Percentiles rank a stretch among this genome's conserved stretches.
These are phyloP conservation scores for Picea abies DNA, from an alignment of 83 land plant species.

Conservation along the genomic window DNA sequence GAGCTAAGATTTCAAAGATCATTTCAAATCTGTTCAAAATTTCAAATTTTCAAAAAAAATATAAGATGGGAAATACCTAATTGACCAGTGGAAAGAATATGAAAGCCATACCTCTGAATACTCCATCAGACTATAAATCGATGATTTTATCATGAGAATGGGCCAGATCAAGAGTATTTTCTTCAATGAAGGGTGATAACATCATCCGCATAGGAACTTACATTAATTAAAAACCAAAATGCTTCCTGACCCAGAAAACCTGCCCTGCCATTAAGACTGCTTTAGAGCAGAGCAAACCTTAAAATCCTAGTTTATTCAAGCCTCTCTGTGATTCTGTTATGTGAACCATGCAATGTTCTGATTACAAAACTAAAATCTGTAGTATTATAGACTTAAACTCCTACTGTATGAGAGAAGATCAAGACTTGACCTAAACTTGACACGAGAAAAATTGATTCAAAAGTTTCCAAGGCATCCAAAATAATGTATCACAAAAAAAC, in stretches of 20 bases:
- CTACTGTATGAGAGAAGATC: background rate
- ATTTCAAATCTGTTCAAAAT: background rate
- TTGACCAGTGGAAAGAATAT: background rate
- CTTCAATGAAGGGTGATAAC: background rate
- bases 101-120: slow-evolving; percentile 1
- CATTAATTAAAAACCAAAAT: background rate
- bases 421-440: background rate
- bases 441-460: background rate
- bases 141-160: background rate
- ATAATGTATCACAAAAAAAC: no score
- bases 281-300: background rate
- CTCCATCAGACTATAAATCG: background rate
- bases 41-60: background rate
- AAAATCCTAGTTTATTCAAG: background rate
- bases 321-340: background rate
- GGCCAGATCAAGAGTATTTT: background rate
- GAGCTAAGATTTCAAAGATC: background rate
- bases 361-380: background rate
- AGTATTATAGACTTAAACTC: background rate
- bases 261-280: slow-evolving; percentile 1
- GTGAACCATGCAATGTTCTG: background rate
- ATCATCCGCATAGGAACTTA: background rate
- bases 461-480: background rate
- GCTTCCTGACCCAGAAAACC: background rate
- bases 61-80: background rate